phyloP scores from a whole-genome alignment of 129 eudicot genomes.

The Helianthus tuberosus region DNA sequence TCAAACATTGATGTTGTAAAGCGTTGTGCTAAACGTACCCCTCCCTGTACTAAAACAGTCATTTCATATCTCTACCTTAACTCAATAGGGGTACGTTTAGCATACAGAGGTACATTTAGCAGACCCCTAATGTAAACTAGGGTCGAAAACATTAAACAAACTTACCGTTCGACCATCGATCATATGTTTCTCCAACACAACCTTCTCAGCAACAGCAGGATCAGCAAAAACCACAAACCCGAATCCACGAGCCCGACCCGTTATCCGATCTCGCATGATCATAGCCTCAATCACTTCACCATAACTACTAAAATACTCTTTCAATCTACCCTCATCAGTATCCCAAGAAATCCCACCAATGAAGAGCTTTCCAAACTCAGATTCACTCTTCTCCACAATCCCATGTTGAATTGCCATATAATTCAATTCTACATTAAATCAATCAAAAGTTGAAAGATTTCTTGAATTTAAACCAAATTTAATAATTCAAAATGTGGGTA shows the following conservation, averaged over 20 bases:
- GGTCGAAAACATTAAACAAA: constrained; percentile 9
- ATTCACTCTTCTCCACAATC: constrained; percentile 51
- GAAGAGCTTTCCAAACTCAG: constrained; percentile 74
- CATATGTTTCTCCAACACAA: constrained; percentile 81
- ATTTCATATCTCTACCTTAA: no score
- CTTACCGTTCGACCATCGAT: constrained; percentile 86
- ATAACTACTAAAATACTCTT: constrained; percentile 60
- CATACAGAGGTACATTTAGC: neutral
- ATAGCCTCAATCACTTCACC: constrained; percentile 83
- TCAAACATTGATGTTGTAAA: no score
- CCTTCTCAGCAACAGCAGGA: constrained; percentile 77
- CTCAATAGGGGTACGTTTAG: no score
- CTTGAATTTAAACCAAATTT: constrained; percentile 9
- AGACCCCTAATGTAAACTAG: neutral
- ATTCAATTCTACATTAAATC: constrained; percentile 11
- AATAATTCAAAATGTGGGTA: constrained; percentile 28
- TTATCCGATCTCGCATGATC: constrained; percentile 86
- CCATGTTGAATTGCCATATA: no score
- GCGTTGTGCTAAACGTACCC: no score
- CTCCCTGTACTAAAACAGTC: no score
- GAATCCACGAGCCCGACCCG: constrained; percentile 90
- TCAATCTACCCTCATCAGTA: constrained; percentile 79
- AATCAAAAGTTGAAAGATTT: constrained; percentile 12
- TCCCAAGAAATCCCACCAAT: constrained; percentile 97
- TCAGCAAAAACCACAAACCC: constrained; percentile 83